phyloP scores from a whole-genome alignment of 2,329 filamentous ascomycete genomes.

The Cercospora sesami region DNA sequence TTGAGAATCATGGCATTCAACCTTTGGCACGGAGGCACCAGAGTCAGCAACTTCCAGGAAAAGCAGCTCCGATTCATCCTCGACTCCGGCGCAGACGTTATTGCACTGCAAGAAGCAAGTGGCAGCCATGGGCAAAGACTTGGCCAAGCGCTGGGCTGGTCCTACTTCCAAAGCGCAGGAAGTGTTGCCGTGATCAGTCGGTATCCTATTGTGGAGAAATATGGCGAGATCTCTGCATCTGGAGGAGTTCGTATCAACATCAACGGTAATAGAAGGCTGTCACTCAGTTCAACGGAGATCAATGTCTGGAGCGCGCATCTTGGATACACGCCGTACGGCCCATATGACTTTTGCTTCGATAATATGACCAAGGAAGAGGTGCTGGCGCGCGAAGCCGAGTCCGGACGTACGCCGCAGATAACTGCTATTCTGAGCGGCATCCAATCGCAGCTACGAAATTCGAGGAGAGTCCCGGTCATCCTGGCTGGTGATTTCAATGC shows the following conservation, averaged over 20 bases:
- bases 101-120: background rate
- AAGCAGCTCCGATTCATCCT: background rate
- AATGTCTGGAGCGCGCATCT: background rate
- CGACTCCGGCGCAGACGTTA: background rate
- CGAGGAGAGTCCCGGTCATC: background rate
- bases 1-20: background rate
- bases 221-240: background rate
- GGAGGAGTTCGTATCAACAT: background rate
- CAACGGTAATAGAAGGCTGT: background rate
- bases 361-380: background rate
- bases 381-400: background rate
- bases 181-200: background rate
- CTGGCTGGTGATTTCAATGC: conserved; percentile 1
- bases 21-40: background rate
- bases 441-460: background rate
- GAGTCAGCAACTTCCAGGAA: background rate
- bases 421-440: background rate
- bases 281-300: background rate
- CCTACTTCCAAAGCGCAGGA: background rate
- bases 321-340: background rate
- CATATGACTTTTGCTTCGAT: background rate
- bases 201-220: background rate
- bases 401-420: background rate
- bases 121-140: background rate
- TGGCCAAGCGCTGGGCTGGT: background rate